A percentile compares a stretch with the other conserved stretches of the same genome.
These are phyloP conservation scores for Cladosporium sp. DNA, from an alignment of 2,329 filamentous ascomycete species.

Conservation along the genomic window DNA sequence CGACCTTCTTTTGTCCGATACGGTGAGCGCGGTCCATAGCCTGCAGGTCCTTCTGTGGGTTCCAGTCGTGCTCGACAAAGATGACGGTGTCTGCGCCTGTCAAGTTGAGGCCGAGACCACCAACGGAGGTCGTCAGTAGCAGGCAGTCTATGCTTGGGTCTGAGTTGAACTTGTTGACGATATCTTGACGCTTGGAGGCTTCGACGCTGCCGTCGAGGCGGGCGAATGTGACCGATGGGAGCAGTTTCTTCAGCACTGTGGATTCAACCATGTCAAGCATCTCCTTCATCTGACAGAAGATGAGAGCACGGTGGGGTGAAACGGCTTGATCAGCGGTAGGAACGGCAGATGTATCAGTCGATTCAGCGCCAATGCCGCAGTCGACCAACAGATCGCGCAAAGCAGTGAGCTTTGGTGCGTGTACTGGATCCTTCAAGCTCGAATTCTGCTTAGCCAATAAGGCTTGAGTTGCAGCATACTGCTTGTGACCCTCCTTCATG, in stretches of 20 bases:
- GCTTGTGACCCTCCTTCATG: slow-evolving; percentile 86
- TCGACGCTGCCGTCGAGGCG: slow-evolving; percentile 93
- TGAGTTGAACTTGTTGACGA: slow-evolving; percentile 98
- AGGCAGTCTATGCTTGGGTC: slow-evolving; percentile 95
- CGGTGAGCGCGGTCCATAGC: slow-evolving; percentile 98
- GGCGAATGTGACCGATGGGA: slow-evolving; percentile 89
- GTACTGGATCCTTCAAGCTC: slow-evolving; percentile 74
- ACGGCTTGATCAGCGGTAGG: slow-evolving; percentile 70
- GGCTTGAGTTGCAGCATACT: slow-evolving; percentile 82
- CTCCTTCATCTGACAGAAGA: slow-evolving; percentile 99
- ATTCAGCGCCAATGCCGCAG: slow-evolving; percentile 85
- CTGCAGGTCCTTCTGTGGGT: slow-evolving; percentile 96
- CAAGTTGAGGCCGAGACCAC: slow-evolving; percentile 88
- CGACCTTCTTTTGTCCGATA: slow-evolving; percentile 99
- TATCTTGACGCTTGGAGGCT: slow-evolving; percentile 88
- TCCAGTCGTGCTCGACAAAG: slow-evolving; percentile 99
- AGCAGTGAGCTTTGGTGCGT: slow-evolving; percentile 89
- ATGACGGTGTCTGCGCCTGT: slow-evolving; percentile 98
- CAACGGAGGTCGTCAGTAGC: slow-evolving; percentile 89
- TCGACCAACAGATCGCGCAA: slow-evolving; percentile 93
- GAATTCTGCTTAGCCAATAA: slow-evolving; percentile 75
- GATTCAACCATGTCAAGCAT: slow-evolving; percentile 99
- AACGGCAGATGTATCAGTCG: slow-evolving; percentile 42
- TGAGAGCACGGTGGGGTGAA: slow-evolving; percentile 88
- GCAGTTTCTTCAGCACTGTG: slow-evolving; percentile 80